Evolutionary conservation across 129 eudicot species (phyloP).

Genomic region (Daucus carota): DH1_v3.0 NC_030387.2:5454501-5455000

Average conservation of each 20-base stretch:
- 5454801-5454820: conserved; percentile 1
- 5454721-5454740: neutral
- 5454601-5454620: neutral
- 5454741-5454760: neutral
- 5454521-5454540: neutral
- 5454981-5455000: neutral
- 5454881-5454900: neutral
- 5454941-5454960: neutral
- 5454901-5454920: neutral
- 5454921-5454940: neutral
- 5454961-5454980: neutral
- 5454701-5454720: neutral
- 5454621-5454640: neutral
- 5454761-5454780: neutral
- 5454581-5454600: neutral
- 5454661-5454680: neutral
- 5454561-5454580: neutral
- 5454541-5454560: neutral
- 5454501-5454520: neutral
- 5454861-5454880: neutral
- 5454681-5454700: neutral
- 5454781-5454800: neutral
- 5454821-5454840: neutral
- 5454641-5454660: neutral
- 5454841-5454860: neutral